Base-by-base conservation (phyloP, 129 eudicot species). In the Arctium lappa region DNA sequence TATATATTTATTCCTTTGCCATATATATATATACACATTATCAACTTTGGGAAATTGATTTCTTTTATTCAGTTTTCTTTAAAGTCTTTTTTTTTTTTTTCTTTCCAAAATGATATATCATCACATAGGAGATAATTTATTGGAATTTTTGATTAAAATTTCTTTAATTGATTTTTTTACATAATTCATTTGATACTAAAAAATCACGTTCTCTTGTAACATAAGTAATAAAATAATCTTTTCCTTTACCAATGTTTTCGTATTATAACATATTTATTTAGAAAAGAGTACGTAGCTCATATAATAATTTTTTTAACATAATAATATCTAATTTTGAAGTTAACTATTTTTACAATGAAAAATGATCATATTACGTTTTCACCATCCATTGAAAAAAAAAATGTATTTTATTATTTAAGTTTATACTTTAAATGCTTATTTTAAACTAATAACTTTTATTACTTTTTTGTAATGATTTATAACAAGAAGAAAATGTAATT, bases 1-100 rank as follows among this genome's bases (percentile, higher is more conserved):
- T 33, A 56, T 84, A 78, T 76, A 77, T 77, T 56, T 78, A 78
- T 84, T 78, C 80, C 32, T 73, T 72, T 50, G 31, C 38, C 44
- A 42, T 36, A 27, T 15, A 66, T 6, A 27, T 22, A 70, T 71
- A 71, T 71, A 71, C 12, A 71, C 12, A 71, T 71, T 56, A 56
- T 56, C 22, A 56, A 53, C 65, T 53, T 53, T 16, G 18, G 18
- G 15, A 4, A 13, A 53, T 53, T 53, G 65, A 16, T 3, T 53
- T 56, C 6, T 60, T 60, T 18, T 16, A 60, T 60, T 15, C 18
- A 53, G 12, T 53, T 53, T 13, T 60, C n/a, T 16, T 33, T 33
- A 33, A 33, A 33, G 36, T 33, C 36, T 33, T 4, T 16, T 4
- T 16, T 5, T 3, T 13, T 1, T 5, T 60, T 60, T 60, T 60